phyloP scores from a whole-genome alignment of 1,284 basidiomycete species.

The Cutaneotrichosporon daszewskae region DNA sequence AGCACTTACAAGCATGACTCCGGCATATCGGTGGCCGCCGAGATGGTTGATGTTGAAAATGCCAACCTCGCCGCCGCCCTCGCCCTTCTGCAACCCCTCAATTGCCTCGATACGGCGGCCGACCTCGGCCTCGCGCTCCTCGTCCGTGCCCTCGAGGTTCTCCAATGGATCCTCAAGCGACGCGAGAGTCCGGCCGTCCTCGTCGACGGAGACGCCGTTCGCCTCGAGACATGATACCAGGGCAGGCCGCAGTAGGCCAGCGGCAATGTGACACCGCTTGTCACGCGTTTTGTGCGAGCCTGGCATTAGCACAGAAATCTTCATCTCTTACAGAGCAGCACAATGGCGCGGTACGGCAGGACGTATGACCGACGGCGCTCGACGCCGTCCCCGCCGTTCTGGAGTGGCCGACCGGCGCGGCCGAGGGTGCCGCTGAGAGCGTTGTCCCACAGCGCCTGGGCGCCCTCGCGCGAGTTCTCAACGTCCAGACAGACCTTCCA shows the following conservation, averaged over 20 bases:
- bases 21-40: slow-evolving; percentile 85
- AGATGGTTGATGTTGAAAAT: slow-evolving; percentile 81
- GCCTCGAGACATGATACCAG: slow-evolving; percentile 33
- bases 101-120: slow-evolving; percentile 50
- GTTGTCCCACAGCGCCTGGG: slow-evolving; percentile 61
- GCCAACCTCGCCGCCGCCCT: slow-evolving; percentile 55
- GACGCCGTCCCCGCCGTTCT: slow-evolving; percentile 21
- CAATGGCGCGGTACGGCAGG: slow-evolving; percentile 65
- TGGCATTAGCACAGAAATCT: slow-evolving; percentile 37
- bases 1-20: slow-evolving; percentile 73
- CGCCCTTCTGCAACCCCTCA: slow-evolving; percentile 48
- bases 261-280: slow-evolving; percentile 79
- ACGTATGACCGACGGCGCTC: slow-evolving; percentile 54
- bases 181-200: slow-evolving; percentile 47
- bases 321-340: slow-evolving; percentile 70
- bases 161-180: slow-evolving; percentile 55
- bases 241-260: slow-evolving; percentile 65
- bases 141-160: slow-evolving; percentile 55
- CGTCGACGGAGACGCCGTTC: slow-evolving; percentile 42
- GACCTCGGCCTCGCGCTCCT: slow-evolving; percentile 50
- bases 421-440: slow-evolving; percentile 58
- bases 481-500: slow-evolving; percentile 73
- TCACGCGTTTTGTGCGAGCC: slow-evolving; percentile 88
- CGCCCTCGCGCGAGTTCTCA: slow-evolving; percentile 58
- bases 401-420: slow-evolving; percentile 21